phyloP scores from a whole-genome alignment of 441 rosid genomes.

The Isatis lusitanica region DNA sequence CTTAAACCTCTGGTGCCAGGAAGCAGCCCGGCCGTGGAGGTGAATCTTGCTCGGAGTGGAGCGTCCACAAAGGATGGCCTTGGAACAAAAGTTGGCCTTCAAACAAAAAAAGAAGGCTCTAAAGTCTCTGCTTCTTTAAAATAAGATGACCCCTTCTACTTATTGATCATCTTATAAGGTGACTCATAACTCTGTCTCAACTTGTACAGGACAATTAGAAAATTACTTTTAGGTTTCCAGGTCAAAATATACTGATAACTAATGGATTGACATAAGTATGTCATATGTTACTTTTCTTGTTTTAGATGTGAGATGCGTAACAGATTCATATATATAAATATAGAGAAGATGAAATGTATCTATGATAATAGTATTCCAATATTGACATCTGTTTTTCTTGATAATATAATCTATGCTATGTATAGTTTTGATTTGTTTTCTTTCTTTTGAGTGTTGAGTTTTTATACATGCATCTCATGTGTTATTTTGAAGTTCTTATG shows the following conservation, averaged over 20 bases:
- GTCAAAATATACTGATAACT: neutral
- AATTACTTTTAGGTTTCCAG: neutral
- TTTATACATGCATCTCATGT: neutral
- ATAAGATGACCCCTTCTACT: neutral
- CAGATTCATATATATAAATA: neutral
- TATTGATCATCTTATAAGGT: neutral
- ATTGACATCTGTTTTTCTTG: no score
- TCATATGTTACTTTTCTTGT: neutral
- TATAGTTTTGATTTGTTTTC: neutral
- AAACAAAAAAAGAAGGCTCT: slow-evolving; percentile 8
- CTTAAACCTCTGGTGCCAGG: neutral
- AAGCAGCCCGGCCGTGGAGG: neutral
- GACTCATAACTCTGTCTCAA: neutral
- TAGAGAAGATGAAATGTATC: neutral
- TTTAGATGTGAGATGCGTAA: neutral
- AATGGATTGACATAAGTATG: neutral
- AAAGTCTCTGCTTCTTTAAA: slow-evolving; percentile 23
- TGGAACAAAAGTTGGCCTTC: slow-evolving; percentile 15
- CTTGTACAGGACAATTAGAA: neutral
- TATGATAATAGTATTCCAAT: neutral
- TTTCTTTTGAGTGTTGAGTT: neutral
- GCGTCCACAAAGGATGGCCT: slow-evolving; percentile 25
- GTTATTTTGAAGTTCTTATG: no score
- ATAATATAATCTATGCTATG: no score
- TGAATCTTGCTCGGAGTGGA: neutral